A percentile compares a stretch with the other conserved stretches of the same genome.
Conservation (phyloP, 129 eudicot species). For the Flaveria bidentis region DNA sequence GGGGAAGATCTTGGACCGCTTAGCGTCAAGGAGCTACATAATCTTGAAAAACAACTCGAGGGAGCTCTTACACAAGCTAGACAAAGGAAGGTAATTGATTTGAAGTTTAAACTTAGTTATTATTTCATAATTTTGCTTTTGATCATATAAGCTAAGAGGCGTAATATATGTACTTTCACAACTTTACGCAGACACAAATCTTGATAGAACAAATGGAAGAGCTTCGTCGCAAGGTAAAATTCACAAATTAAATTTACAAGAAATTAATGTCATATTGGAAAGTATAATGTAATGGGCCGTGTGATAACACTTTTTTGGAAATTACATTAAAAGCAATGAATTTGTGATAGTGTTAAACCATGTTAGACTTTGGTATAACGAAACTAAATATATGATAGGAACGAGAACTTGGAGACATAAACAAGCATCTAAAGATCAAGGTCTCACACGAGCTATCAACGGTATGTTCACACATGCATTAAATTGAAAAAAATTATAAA, state of each 20-base stretch:
- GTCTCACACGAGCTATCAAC: constrained; percentile 74
- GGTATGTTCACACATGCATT: constrained; percentile 37
- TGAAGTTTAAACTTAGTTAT: neutral
- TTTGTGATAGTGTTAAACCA: neutral
- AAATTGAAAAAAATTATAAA: neutral
- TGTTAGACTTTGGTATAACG: constrained; percentile 15
- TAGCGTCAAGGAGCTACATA: constrained; percentile 80
- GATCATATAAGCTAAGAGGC: neutral
- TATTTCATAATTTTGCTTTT: neutral
- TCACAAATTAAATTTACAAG: neutral
- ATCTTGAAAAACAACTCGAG: constrained; percentile 92
- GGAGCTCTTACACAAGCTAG: constrained; percentile 92
- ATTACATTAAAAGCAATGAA: neutral
- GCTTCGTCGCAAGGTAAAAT: constrained; percentile 76
- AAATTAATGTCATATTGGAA: neutral
- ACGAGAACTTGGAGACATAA: constrained; percentile 90
- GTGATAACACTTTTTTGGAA: neutral
- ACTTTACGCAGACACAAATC: constrained; percentile 61
- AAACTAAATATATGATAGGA: constrained; percentile 49
- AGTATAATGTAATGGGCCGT: neutral
- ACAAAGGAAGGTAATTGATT: constrained; percentile 71
- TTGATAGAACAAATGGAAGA: constrained; percentile 90
- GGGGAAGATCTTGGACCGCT: constrained; percentile 97
- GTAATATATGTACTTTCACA: neutral
- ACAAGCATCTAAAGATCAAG: constrained; percentile 86